Base-by-base conservation (phyloP, 768 basidiomycete species). In the Candolleomyces eurysporus region DNA sequence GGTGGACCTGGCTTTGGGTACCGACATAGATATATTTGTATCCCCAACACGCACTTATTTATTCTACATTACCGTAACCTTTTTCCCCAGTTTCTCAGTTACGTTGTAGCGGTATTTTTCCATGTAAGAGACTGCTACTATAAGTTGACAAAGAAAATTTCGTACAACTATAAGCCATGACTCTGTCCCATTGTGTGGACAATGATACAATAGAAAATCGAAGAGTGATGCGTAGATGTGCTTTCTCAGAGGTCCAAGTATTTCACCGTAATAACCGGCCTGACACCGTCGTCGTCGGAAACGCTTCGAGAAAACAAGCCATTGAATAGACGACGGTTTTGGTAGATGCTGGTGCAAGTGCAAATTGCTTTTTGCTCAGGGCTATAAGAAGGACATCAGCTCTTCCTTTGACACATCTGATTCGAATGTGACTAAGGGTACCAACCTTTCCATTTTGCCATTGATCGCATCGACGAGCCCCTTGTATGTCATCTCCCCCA, bases 1-100 rank as follows among this genome's bases (percentile, higher is more conserved):
- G 50, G 64, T 51, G 65, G 65, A 8, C 61, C 62, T 57, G 56
- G 62, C 22, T 61, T 58, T 31, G 65, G 62, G 32, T 65, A 66
- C 42, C 62, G 42, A 17, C 19, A 5, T 9, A 32, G 32, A 32
- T 32, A 9, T 32, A 32, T 9, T 32, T 32, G 32, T 32, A 32
- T 32, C 9, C 32, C 4, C 32, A 32, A 9, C 32, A 32, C 9
- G 32, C 32, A 32, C 32, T 32, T 32, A 32, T 32, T 32, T 32
- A 32, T 32, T 32, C 32, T 32, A 4, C 32, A 32, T 32, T 9
- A 4, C 9, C n/a, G 4, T 32, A 4, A n/a, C 32, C 32, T 32
- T 9, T 32, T 9, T 32, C 9, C 32, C 9, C 32, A 9, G 32
- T 32, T 5, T 9, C 32, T 9, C 32, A 9, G 9, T 9, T 32